Conservation (phyloP, 805 yeast genomes). For the Saccharomycopsis synnaedendra region DNA sequence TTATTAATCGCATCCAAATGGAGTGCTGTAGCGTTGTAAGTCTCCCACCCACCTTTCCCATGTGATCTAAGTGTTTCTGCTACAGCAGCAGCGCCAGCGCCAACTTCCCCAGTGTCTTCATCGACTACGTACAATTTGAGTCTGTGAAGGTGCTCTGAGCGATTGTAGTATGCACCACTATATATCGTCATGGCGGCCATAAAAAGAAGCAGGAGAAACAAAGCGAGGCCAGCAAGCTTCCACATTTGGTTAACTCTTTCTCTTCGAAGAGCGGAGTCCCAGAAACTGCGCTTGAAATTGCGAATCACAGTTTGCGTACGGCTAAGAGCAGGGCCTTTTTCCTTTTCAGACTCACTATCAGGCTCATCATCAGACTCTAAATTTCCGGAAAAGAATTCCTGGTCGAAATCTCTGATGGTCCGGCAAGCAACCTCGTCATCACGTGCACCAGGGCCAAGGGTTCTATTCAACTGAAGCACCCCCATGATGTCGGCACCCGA, state of each 20-base stretch:
- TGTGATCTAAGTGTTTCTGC: constrained; percentile 9
- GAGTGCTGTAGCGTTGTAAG: constrained; percentile 21
- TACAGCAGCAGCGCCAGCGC: constrained; percentile 10
- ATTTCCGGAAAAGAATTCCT: not conserved
- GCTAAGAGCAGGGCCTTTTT: not conserved
- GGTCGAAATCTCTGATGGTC: not conserved
- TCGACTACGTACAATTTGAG: constrained; percentile 24
- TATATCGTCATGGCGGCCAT: constrained; percentile 22
- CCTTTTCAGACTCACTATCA: not conserved
- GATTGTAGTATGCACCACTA: constrained; percentile 28
- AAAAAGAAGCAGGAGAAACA: constrained; percentile 19
- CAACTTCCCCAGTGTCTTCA: constrained; percentile 22
- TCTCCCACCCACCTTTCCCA: constrained; percentile 22
- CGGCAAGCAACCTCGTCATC: not conserved
- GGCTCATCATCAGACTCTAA: not conserved
- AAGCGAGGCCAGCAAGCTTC: not conserved
- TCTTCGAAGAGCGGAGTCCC: constrained; percentile 7
- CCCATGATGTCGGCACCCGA: constrained; percentile 3
- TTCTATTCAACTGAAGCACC: not conserved
- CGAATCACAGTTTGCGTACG: not conserved
- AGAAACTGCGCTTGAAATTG: constrained; percentile 3
- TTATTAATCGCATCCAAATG: constrained; percentile 16
- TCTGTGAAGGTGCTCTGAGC: constrained; percentile 19
- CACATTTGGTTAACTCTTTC: constrained; percentile 1
- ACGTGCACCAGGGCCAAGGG: not conserved